phyloP scores from a whole-genome alignment of 1,284 basidiomycete species.

The Naganishia liquefaciens region DNA sequence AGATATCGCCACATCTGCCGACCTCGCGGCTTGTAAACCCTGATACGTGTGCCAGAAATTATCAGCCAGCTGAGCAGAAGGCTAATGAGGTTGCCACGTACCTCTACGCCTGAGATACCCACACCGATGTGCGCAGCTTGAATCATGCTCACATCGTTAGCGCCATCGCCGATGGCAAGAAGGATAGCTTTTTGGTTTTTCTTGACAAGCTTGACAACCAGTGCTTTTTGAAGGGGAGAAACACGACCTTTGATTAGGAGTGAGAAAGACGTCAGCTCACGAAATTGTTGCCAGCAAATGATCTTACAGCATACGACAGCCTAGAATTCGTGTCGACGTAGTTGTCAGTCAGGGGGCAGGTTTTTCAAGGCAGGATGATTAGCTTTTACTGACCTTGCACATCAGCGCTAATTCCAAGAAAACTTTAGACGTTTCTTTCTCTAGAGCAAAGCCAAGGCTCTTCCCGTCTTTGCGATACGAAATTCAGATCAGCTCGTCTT shows the following conservation, averaged over 20 bases:
- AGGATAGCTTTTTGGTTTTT: slow-evolving; percentile 89
- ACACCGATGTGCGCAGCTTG: slow-evolving; percentile 73
- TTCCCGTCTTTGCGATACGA: slow-evolving; percentile 75
- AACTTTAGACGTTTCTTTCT: slow-evolving; percentile 82
- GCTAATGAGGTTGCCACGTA: slow-evolving; percentile 41
- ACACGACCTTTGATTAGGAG: slow-evolving; percentile 55
- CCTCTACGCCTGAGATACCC: slow-evolving; percentile 96
- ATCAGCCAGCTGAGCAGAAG: background rate
- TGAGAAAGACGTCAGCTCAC: background rate
- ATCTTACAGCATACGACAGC: slow-evolving; percentile 91
- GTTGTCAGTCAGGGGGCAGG: background rate
- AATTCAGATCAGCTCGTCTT: no score
- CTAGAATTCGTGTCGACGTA: slow-evolving; percentile 20
- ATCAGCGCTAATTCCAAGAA: slow-evolving; percentile 96
- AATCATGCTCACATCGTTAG: slow-evolving; percentile 65
- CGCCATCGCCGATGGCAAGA: slow-evolving; percentile 79
- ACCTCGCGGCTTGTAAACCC: slow-evolving; percentile 95
- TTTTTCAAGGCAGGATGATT: no score
- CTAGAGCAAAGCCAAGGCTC: slow-evolving; percentile 86
- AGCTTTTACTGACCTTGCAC: slow-evolving; percentile 67
- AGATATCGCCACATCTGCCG: slow-evolving; percentile 94
- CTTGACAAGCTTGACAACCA: slow-evolving; percentile 98
- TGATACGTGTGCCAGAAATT: slow-evolving; percentile 43
- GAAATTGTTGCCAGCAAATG: no score
- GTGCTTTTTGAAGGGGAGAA: slow-evolving; percentile 94